Percentiles rank a stretch among this genome's conserved stretches.
Evolutionary conservation across 768 basidiomycete genomes (phyloP).

Genomic region (Tylopilus intermedius): DNA sequence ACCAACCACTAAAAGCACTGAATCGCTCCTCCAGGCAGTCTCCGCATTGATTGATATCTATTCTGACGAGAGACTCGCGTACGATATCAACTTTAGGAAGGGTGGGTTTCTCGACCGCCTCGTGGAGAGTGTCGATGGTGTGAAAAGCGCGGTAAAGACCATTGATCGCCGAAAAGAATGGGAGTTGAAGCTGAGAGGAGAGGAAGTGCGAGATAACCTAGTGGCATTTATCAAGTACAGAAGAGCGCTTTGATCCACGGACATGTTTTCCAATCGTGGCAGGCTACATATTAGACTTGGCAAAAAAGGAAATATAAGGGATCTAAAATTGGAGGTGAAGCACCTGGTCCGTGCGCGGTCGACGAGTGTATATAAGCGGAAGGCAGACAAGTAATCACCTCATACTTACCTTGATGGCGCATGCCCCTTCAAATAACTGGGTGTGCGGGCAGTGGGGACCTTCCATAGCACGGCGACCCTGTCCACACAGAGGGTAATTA

Average conservation of each 20-base stretch:
- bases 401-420: slow-evolving; percentile 35
- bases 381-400: neutral
- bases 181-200: slow-evolving; percentile 63
- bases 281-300: too few species aligned
- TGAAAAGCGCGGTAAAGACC: slow-evolving; percentile 56
- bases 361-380: slow-evolving; percentile 27
- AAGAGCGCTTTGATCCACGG: slow-evolving; percentile 28
- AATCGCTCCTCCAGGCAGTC: slow-evolving; percentile 69
- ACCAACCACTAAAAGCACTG: slow-evolving; percentile 46
- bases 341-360: slow-evolving; percentile 29
- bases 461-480: slow-evolving; percentile 72
- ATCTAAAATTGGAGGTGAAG: neutral
- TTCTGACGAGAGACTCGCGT: slow-evolving; percentile 77
- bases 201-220: slow-evolving; percentile 73
- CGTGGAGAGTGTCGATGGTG: slow-evolving; percentile 51
- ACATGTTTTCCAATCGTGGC: too few species aligned
- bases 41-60: slow-evolving; percentile 91
- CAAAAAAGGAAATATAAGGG: neutral
- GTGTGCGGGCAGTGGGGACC: slow-evolving; percentile 48
- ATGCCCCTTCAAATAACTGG: slow-evolving; percentile 20
- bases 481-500: slow-evolving; percentile 54
- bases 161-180: slow-evolving; percentile 64
- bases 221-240: slow-evolving; percentile 74
- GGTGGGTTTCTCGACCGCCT: slow-evolving; percentile 54
- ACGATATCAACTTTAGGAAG: slow-evolving; percentile 76